Evolutionary conservation across 805 yeast species (phyloP), one percentile per base, ranked within the genome.

Genomic region (Candida railenensis): DNA sequence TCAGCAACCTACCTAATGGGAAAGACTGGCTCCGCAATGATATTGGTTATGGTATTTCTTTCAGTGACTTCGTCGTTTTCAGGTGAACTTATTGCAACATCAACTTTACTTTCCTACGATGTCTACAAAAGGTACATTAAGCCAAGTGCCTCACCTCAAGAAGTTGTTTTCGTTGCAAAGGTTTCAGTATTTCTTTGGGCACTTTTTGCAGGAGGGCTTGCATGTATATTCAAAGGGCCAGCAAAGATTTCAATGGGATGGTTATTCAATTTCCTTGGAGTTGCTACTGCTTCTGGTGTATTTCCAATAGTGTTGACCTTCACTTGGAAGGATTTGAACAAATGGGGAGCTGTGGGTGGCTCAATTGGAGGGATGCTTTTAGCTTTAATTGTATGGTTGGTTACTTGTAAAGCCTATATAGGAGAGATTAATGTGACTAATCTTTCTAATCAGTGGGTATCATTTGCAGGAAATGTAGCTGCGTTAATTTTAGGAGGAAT

Each of bases 51-150:
- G 64, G 48, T 70, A 3, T 72, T 71, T 60, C 53, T 71, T 34
- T 67, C 75, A 1, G 75, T 69, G 2, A 69, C 74, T 4, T 67
- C 75, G 2, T 67, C 77, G 2, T 61, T 69, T 40, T 65, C 73
- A 22, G 74, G 73, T 42, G 76, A 71, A 48, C 51, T 71, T 42
- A 69, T 71, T 53, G 74, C 75, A 4, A 56, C 71, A 3, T 66
- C 74, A 0, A 65, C 76, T 2, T 59, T 71, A 22, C 30, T 57
- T 1, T 56, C 63, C 2, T 60, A 59, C 34, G 65, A 60, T 42
- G 48, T 61, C 30, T 62, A 58, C 48, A 60, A 61, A 51, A 57
- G 56, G 21, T 62, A 59, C 46, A 42, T 59, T 22, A 57, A 53
- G 22, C 46, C 57, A 12, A 40, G 50, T 32, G 62, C 63, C 14